A percentile compares a stretch with the other conserved stretches of the same genome.
These are phyloP conservation scores for Termitomyces sp. DNA, from an alignment of 768 basidiomycete genomes.

Conservation along the genomic window DNA sequence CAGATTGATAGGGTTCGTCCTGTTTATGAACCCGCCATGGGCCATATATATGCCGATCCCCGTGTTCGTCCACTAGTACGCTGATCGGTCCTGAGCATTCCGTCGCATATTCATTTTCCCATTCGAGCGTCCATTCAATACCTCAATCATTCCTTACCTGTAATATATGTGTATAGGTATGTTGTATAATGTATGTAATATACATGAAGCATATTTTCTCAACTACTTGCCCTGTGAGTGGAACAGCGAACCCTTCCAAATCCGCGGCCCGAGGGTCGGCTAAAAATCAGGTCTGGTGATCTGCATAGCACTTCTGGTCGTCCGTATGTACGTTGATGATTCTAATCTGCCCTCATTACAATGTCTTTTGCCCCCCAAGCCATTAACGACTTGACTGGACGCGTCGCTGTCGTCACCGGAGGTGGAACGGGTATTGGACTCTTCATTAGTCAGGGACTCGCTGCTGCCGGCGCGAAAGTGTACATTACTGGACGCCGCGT, in stretches of 20 bases:
- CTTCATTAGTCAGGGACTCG: constrained; percentile 69
- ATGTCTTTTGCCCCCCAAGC: constrained; percentile 29
- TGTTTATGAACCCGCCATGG: background rate
- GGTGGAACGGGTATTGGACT: constrained; percentile 51
- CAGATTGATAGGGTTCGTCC: background rate
- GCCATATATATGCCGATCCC: background rate
- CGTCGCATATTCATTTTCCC: background rate
- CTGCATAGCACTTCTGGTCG: background rate
- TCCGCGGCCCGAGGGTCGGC: background rate
- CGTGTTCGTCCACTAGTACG: background rate
- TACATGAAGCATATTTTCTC: background rate
- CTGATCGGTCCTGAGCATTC: background rate
- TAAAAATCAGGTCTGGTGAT: background rate
- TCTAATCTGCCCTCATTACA: constrained; percentile 1
- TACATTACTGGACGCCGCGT: constrained; percentile 72
- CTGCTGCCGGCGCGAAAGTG: constrained; percentile 73
- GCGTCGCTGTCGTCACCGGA: constrained; percentile 50
- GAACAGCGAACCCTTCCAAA: too few relatives aligned
- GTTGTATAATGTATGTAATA: background rate
- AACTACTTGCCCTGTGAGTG: too few relatives aligned
- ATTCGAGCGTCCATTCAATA: background rate
- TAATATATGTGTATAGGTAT: background rate
- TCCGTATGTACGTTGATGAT: constrained; percentile 4
- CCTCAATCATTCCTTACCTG: background rate
- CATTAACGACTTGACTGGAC: constrained; percentile 50